Conservation (phyloP, 2,329 filamentous ascomycete genomes). For the Ophiostoma triangulosporum region DNA sequence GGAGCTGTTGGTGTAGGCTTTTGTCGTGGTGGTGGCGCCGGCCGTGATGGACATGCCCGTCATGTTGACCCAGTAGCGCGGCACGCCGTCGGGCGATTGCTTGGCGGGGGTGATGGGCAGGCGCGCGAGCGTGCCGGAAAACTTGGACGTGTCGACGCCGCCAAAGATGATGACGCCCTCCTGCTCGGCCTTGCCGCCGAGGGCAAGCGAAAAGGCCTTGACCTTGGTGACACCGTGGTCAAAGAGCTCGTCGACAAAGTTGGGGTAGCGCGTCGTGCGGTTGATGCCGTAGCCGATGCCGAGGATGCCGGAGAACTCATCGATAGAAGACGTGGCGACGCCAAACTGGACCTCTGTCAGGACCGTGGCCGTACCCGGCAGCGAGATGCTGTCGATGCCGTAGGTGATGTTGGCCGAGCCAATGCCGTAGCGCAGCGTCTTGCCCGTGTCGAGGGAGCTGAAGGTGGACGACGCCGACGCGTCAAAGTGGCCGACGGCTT, state of each 20-base stretch:
- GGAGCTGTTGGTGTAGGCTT: slow-evolving; percentile 24
- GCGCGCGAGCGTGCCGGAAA: slow-evolving; percentile 41
- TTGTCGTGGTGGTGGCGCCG: slow-evolving; percentile 19
- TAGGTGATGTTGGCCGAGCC: slow-evolving; percentile 38
- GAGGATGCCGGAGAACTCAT: slow-evolving; percentile 47
- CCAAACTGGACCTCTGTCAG: slow-evolving; percentile 48
- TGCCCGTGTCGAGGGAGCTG: slow-evolving; percentile 19
- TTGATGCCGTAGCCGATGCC: slow-evolving; percentile 57
- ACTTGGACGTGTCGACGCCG: slow-evolving; percentile 53
- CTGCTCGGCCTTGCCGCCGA: slow-evolving; percentile 46
- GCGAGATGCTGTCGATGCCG: slow-evolving; percentile 30
- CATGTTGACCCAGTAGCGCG: slow-evolving; percentile 40
- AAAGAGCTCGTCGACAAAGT: slow-evolving; percentile 37
- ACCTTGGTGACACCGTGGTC: slow-evolving; percentile 41
- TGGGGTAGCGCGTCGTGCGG: slow-evolving; percentile 32
- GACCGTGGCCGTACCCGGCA: slow-evolving; percentile 27
- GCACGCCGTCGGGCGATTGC: slow-evolving; percentile 40
- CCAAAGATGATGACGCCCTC: slow-evolving; percentile 56
- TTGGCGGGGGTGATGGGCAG: slow-evolving; percentile 46
- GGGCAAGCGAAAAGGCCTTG: slow-evolving; percentile 51
- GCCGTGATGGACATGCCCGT: slow-evolving; percentile 29
- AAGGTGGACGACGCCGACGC: slow-evolving; percentile 14
- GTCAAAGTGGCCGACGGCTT: slow-evolving; percentile 30
- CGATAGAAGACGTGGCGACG: slow-evolving; percentile 38
- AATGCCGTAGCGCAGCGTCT: slow-evolving; percentile 36